Evolutionary conservation across 2,329 filamentous ascomycete species (phyloP), one percentile per base, ranked within the genome.

Genomic region (Fusarium fujikuroi): DNA sequence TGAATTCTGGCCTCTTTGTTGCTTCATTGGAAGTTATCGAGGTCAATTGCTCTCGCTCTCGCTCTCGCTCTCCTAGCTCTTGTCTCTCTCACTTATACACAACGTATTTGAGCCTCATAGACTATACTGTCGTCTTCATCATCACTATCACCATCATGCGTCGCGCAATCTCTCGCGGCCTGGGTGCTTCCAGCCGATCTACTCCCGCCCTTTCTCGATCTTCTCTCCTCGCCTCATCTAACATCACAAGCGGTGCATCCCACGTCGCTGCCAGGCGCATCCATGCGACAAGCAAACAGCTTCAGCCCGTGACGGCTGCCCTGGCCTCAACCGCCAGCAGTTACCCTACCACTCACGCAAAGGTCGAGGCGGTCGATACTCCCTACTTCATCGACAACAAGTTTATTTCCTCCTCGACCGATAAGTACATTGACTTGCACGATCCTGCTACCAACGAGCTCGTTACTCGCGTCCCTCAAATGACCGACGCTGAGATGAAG

Each of bases 391-490:
- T 96, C 76, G 89, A 96, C 86, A 96, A 96, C 84, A 84, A 92
- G 81, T 95, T 95, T 80, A 84, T 91, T 61, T 83, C 87, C 56
- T 95, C 93, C 23, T 83, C 87, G 78, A 86, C 93, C 34, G 87
- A 90, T 68, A 86, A 92, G 84, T 94, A 91, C 87, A 94, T 95
- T 81, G 92, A 95, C 78, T 85, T 96, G 73, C 86, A 93, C 83
- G 93, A 96, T 83, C 93, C 93, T 25, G 93, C 93, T 54, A 95
- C 93, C 77, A 95, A 95, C 86, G 93, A 95, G 83, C 88, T 95
- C 74, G 91, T 96, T 70, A 95, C 93, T 19, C 90, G 93, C 57
- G 93, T 95, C 34, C 93, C 93, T 23, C 92, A 95, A 84, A 93
- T 91, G 83, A 95, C 93, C 19, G 89, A 93, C 80, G 90, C 85